Evolutionary conservation across 108 stramenopile species (phyloP).

Genomic region (Pseudonitzschia delicatissima): DNA sequence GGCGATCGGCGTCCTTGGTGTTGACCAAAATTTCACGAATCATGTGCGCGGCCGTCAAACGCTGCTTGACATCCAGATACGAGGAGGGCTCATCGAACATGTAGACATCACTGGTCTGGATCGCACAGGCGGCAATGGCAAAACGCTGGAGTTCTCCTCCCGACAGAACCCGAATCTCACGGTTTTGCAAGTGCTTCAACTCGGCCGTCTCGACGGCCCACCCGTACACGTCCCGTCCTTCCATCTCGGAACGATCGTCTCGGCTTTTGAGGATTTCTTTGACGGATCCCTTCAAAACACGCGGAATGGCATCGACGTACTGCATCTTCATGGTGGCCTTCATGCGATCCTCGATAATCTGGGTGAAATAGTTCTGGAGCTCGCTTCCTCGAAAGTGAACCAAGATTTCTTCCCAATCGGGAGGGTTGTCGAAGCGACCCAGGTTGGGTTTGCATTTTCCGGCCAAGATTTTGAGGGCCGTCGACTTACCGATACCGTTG

Average conservation of each 20-base stretch:
- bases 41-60: slow-evolving; percentile 94
- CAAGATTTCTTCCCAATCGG: slow-evolving; percentile 98
- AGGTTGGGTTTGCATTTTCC: slow-evolving; percentile 99
- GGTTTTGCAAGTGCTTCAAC: slow-evolving; percentile 88
- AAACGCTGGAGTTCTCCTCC: slow-evolving; percentile 99
- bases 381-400: slow-evolving; percentile 97
- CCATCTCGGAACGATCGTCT: slow-evolving; percentile 75
- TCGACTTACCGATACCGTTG: slow-evolving; percentile 98
- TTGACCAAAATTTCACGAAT: slow-evolving; percentile 88
- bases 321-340: slow-evolving; percentile 99
- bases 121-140: slow-evolving; percentile 91
- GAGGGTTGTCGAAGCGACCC: slow-evolving; percentile 89
- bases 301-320: slow-evolving; percentile 98
- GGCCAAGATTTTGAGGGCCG: slow-evolving; percentile 95
- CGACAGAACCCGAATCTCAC: slow-evolving; percentile 90
- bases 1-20: slow-evolving; percentile 64
- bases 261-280: slow-evolving; percentile 84
- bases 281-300: slow-evolving; percentile 82
- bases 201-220: slow-evolving; percentile 81
- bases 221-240: slow-evolving; percentile 69
- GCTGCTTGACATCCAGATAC: slow-evolving; percentile 98
- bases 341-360: slow-evolving; percentile 95
- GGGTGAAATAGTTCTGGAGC: slow-evolving; percentile 98
- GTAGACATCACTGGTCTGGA: slow-evolving; percentile 95
- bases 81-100: slow-evolving; percentile 99